Evolutionary conservation across 768 basidiomycete species (phyloP), one percentile per base, ranked within the genome.

Genomic region (Macrolepiota fuliginosa): DNA sequence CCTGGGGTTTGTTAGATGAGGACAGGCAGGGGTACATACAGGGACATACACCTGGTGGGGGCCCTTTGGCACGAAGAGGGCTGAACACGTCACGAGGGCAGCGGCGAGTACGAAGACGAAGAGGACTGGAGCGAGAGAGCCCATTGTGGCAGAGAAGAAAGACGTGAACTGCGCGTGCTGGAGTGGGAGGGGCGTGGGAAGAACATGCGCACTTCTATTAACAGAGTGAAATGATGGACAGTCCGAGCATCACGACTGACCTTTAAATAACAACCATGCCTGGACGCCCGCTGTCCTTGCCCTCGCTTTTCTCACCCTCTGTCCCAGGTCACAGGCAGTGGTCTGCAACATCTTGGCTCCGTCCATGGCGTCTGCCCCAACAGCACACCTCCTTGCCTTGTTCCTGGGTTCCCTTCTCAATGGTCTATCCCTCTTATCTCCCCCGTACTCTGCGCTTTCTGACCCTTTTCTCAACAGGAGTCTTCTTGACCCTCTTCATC

Each of bases 31-130:
- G 56, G 47, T 54, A 57, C 42, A 53, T 3, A 40, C 24, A 19
- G 13, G 37, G 5, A 83, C 91, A 66, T 71, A 96, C 96, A 89
- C 90, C 78, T 97, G 95, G 60, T 95, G 85, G 29, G 90, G 85
- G 2, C 96, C 95, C 70, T 95, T 96, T 0, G 91, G 94, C 0
- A 85, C 83, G 62, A 88, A 83, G 29, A 93, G 73, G 73, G 86
- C 92, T 2, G 83, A 78, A 27, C 77, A 78, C 1, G 79, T 76
- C 79, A 89, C 92, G 11, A 94, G 77, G 0, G 77, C 89, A 17
- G 84, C 71, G 17, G 88, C 82, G 46, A 91, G 71, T 46, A 87
- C 81, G 51, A 93, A 81, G 56, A 90, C 71, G 68, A 92, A 73
- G 64, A 92, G 61, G 29, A 93, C 80, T 25, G 91, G 90, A 58